Conservation (phyloP, 768 basidiomycete species). For the Termitomyces sp. region DNA sequence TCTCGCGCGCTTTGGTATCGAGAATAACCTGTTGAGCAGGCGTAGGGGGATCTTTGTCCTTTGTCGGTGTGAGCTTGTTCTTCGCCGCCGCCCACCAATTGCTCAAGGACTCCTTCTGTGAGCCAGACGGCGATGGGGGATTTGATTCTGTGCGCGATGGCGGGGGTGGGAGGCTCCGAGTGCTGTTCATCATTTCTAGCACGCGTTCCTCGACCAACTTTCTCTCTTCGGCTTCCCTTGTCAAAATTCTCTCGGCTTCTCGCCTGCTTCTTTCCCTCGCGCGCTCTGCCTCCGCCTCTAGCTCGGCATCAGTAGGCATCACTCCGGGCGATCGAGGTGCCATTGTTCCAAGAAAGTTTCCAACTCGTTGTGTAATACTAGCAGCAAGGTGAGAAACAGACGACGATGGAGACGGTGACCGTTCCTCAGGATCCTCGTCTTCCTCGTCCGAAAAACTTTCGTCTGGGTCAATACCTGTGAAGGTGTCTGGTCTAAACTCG, state of each 20-base stretch:
- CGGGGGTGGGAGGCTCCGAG: constrained; percentile 49
- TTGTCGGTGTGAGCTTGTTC: constrained; percentile 74
- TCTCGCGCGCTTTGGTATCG: constrained; percentile 67
- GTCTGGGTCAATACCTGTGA: constrained; percentile 54
- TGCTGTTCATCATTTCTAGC: constrained; percentile 64
- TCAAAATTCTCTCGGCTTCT: constrained; percentile 77
- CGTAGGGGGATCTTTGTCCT: constrained; percentile 69
- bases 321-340: constrained; percentile 34
- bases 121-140: constrained; percentile 60
- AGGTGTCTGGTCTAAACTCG: constrained; percentile 52
- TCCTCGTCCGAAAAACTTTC: constrained; percentile 37
- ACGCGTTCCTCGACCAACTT: constrained; percentile 70
- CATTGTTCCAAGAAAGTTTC: constrained; percentile 57
- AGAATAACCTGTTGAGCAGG: constrained; percentile 81
- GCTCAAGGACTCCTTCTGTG: constrained; percentile 50
- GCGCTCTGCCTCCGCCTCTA: constrained; percentile 76
- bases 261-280: constrained; percentile 73
- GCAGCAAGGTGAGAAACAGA: constrained; percentile 74
- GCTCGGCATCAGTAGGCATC: constrained; percentile 68
- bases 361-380: constrained; percentile 73
- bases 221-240: constrained; percentile 66
- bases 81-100: constrained; percentile 76
- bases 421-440: constrained; percentile 34
- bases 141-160: constrained; percentile 59
- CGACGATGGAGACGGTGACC: constrained; percentile 61